Base-by-base conservation (phyloP, 1,284 basidiomycete genomes). In the Naganishia sp. region DNA sequence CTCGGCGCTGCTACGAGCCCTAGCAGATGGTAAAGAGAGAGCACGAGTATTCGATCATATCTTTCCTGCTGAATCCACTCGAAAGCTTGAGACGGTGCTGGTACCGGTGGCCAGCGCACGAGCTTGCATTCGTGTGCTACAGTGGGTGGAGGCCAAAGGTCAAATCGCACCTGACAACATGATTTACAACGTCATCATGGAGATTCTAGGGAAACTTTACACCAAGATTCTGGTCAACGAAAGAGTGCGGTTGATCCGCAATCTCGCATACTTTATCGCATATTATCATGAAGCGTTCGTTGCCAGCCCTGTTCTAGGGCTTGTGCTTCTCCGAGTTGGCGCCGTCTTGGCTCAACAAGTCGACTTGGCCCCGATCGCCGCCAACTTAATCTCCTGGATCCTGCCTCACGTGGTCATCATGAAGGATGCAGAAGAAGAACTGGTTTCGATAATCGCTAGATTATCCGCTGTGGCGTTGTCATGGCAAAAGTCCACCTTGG, bases 201-300 rank as follows among this genome's bases (percentile, higher is more conserved):
- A 86, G 62, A 80, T 95, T 10, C 86, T 95, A 70, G 82, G 87
- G 7, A 82, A 83, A 46, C 80, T 94, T 32, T 84, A 89, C 67
- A 77, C 81, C 2, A 86, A 87, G 0, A 87, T 87, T n/a, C 83
- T 97, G 49, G 84, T 95, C 69, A 91, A 92, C 74, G 92, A 96
- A 73, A 92, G 96, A 76, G 78, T 88, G 51, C 86, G 94, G 6
- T 80, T 89, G 35, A 76, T 94, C 39, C 88, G 90, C 64, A 85
- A 87, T 0, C 80, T 96, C 28, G 86, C 85, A 23, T 76, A 95
- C 17, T 87, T 90, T 83, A 82, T 92, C 31, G 82, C 91, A 2
- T 81, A 84, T 28, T 84, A 85, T 65, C 73, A 81, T 51, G 72
- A 80, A 42, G 82, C 85, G 50, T 88, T 92, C 72, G 75, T 80